Base-by-base conservation (phyloP, 1,139 yeast genomes). In the Yamadazyma siamensis region DNA sequence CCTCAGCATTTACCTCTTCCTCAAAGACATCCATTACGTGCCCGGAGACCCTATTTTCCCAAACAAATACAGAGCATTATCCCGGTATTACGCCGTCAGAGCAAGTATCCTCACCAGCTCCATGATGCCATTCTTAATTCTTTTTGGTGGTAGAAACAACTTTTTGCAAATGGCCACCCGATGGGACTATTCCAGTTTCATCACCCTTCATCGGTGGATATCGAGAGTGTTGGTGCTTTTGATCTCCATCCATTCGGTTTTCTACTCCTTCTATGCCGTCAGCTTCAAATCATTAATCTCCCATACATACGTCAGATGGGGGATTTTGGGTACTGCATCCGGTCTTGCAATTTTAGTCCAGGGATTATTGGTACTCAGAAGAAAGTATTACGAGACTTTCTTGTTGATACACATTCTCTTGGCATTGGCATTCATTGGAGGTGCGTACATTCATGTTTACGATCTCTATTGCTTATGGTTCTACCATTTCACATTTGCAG, bases 71-170 rank as follows among this genome's bases (percentile, higher is more conserved):
- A 15, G 21, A 24, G 44, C 44, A 6, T 33, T 55, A 13, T 38
- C 55, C 21, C 44, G 69, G 17, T 75, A 62, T 47, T 50, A 65
- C 36, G 77, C 75, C 1, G 79, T 69, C 26, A 62, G 89, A 39
- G 56, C 81, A 0, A 83, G 86, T 18, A 65, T 78, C 19, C 49
- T 80, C 23, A 67, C 77, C 3, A 67, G 79, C 27, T 66, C 69
- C 15, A 56, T 73, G 38, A 48, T 73, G 44, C 84, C 83, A 0
- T 43, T 77, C 9, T 45, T 78, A 15, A 59, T 77, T 23, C 47
- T 75, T 21, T 67, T 79, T 56, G 83, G 79, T 0, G 83, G 85
- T 4, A 60, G 88, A 43, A 78, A 71, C 52, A 80, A 80, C 48
- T 53, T 79, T 31, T 49, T 80, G 22, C 69, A 74, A 37, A 61